phyloP scores from a whole-genome alignment of 108 stramenopile genomes.

The Cyclostephanos invisitatus region DNA sequence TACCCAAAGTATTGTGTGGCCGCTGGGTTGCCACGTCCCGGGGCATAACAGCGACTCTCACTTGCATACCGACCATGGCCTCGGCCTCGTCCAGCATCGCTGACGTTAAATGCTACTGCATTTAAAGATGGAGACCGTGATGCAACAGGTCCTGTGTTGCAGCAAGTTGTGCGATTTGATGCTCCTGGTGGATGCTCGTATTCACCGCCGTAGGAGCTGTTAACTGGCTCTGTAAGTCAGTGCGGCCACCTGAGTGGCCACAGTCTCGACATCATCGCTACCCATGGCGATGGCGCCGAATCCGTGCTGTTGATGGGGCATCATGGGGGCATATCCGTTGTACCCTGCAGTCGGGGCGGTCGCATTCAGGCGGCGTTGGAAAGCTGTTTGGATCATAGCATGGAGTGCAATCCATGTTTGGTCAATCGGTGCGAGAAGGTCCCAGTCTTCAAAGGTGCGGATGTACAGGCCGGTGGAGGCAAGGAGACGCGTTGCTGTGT shows the following conservation, averaged over 20 bases:
- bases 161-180: neutral
- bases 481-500: neutral
- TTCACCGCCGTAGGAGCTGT: neutral
- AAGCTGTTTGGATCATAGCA: neutral
- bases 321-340: neutral
- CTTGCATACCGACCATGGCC: neutral
- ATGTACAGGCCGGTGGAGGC: neutral
- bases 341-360: neutral
- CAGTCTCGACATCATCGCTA: neutral
- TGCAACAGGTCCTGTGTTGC: neutral
- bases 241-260: too few relatives aligned
- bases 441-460: neutral
- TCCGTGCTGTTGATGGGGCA: neutral
- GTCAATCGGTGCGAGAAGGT: neutral
- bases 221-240: neutral
- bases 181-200: neutral
- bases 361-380: neutral
- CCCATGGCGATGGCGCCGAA: neutral
- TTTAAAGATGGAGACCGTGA: neutral
- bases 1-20: too few relatives aligned
- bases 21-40: too few relatives aligned
- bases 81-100: neutral
- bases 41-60: neutral
- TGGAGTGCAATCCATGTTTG: neutral
- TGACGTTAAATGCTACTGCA: neutral